phyloP scores from a whole-genome alignment of 2,329 filamentous ascomycete genomes.

The Ascochyta lentis region DNA sequence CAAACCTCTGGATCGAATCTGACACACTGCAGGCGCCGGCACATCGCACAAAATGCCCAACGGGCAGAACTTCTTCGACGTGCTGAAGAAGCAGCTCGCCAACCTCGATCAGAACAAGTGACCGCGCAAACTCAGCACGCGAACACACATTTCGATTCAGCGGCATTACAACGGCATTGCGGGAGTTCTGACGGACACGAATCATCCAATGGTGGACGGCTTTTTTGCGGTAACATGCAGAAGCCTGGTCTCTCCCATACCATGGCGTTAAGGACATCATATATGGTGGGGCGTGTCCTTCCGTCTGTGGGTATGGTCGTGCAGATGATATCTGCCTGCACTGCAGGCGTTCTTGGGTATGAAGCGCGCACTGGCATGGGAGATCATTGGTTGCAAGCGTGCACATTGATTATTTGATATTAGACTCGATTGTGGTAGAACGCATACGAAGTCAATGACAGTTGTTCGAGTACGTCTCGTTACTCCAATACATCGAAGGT shows the following conservation, averaged over 20 bases:
- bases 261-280: constrained; percentile 36
- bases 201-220: constrained; percentile 17
- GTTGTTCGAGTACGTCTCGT: neutral
- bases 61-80: constrained; percentile 54
- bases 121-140: constrained; percentile 26
- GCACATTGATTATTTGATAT: neutral
- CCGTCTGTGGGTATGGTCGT: constrained; percentile 16
- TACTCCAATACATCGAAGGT: neutral
- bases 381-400: neutral
- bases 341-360: constrained; percentile 21
- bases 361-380: neutral
- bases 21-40: constrained; percentile 36
- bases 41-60: constrained; percentile 53
- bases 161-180: constrained; percentile 46
- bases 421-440: neutral
- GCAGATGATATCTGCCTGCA: constrained; percentile 39
- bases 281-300: constrained; percentile 7
- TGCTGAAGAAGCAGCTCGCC: constrained; percentile 55
- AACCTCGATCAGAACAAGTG: constrained; percentile 49
- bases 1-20: constrained; percentile 9
- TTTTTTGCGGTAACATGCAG: constrained; percentile 22
- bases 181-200: constrained; percentile 40
- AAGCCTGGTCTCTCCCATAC: constrained; percentile 21
- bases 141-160: constrained; percentile 35
- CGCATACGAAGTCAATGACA: neutral